A percentile compares a stretch with the other conserved stretches of the same genome.
Conservation (phyloP, 2,329 filamentous ascomycete species). For the Colletotrichum caudatum region DNA sequence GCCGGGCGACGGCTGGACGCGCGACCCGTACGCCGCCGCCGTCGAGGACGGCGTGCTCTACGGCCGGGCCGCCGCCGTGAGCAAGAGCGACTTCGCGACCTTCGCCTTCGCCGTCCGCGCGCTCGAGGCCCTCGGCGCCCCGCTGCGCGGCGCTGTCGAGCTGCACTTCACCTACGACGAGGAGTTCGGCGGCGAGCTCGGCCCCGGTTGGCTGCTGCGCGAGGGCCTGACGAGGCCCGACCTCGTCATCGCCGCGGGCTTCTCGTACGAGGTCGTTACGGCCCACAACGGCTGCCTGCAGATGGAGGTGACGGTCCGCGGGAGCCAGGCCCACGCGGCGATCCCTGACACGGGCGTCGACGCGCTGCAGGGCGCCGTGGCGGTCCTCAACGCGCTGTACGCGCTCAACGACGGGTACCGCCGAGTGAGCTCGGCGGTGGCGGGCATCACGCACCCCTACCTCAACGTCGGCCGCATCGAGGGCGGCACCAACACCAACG, state of each 20-base stretch:
- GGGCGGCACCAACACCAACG: constrained; percentile 38
- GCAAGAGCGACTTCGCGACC: constrained; percentile 37
- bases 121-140: constrained; percentile 19
- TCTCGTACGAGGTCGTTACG: constrained; percentile 37
- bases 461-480: constrained; percentile 39
- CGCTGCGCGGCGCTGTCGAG: constrained; percentile 22
- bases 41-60: constrained; percentile 36
- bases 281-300: constrained; percentile 36
- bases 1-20: constrained; percentile 32
- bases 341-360: constrained; percentile 32
- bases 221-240: constrained; percentile 30
- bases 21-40: constrained; percentile 23
- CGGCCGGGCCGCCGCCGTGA: constrained; percentile 34
- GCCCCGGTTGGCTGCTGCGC: constrained; percentile 33
- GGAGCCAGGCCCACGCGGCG: constrained; percentile 34
- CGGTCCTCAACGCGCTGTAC: constrained; percentile 32
- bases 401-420: constrained; percentile 29
- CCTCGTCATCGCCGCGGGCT: constrained; percentile 33
- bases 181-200: constrained; percentile 38
- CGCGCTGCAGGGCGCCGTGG: constrained; percentile 31
- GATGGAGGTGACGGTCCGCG: constrained; percentile 32
- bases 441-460: constrained; percentile 36
- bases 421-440: constrained; percentile 21
- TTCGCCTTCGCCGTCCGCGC: constrained; percentile 35
- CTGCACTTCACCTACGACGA: constrained; percentile 38